phyloP scores from a whole-genome alignment of 2,329 filamentous ascomycete genomes.

The Neofusicoccum ribis region DNA sequence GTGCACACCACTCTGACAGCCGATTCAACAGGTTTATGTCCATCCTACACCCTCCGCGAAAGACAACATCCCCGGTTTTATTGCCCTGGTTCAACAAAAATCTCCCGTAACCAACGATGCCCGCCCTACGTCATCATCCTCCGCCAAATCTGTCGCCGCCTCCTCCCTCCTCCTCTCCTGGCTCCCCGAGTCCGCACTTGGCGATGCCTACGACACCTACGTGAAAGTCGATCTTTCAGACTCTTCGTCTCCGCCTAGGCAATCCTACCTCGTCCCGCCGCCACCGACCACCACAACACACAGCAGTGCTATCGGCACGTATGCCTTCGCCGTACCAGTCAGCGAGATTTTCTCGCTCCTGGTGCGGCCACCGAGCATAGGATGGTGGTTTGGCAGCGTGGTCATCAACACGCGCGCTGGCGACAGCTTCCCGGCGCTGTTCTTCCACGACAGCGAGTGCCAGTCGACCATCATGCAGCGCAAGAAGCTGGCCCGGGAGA shows the following conservation, averaged over 20 bases:
- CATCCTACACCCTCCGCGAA: constrained; percentile 90
- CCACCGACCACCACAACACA: constrained; percentile 83
- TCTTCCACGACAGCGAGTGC: constrained; percentile 97
- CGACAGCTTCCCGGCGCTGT: constrained; percentile 90
- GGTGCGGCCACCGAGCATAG: constrained; percentile 85
- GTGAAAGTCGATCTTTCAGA: constrained; percentile 93
- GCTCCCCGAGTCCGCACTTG: constrained; percentile 86
- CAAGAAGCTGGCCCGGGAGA: constrained; percentile 79
- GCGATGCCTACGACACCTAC: constrained; percentile 81
- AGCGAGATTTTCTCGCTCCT: constrained; percentile 88
- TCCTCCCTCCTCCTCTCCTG: constrained; percentile 85
- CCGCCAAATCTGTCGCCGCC: constrained; percentile 46
- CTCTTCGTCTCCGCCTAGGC: constrained; percentile 74
- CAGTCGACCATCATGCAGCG: constrained; percentile 93
- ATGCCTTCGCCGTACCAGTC: constrained; percentile 88
- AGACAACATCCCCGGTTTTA: constrained; percentile 93
- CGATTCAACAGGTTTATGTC: constrained; percentile 73
- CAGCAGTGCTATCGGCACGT: constrained; percentile 69
- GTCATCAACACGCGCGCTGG: constrained; percentile 90
- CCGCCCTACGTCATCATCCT: constrained; percentile 42
- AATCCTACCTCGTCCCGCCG: constrained; percentile 87
- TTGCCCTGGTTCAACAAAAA: constrained; percentile 92
- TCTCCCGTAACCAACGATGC: constrained; percentile 30
- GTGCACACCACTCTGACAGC: constrained; percentile 23
- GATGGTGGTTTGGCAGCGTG: constrained; percentile 97